Base-by-base conservation (phyloP, 1,284 basidiomycete species). In the Cryptococcus sp. region DNA sequence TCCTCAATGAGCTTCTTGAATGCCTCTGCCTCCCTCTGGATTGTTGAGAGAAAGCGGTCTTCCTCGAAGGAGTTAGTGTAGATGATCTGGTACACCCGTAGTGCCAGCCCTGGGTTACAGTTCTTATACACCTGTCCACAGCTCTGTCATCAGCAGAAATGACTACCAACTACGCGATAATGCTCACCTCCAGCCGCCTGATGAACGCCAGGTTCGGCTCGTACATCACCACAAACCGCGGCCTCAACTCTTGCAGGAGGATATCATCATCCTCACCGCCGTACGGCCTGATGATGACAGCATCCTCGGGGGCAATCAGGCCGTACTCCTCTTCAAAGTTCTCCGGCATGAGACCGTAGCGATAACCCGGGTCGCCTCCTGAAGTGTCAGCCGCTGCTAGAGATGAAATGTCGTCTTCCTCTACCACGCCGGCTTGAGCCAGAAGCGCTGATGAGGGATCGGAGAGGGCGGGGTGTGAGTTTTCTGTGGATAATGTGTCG, bases 21-120 rank as follows among this genome's bases (percentile, higher is more conserved):
- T 0, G 93, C 86, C 57, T 97, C 90, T 72, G 97, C 97, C 78
- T 99, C 95, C 60, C 87, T 84, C 47, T 92, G 80, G 50, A 97
- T 84, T 1, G 87, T 87, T 37, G 89, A 88, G 23, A 99, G 82
- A 75, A 96, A 98, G 68, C 91, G 88, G 73, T 96, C 92, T 70
- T 98, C 95, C 72, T 99, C 96, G 61, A 89, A 90, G 46, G 91
- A 95, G 66, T 91, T 85, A 50, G 86, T 84, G 76, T 98, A 98
- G 18, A 92, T 81, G 85, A 98, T 87, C 73, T 98, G 94, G 74
- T 98, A 99, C 3, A 97, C 88, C n/a, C 93, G 82, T 1, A 98
- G 84, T 0, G 83, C 86, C 4, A 93, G 77, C 0, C 87, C 88
- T 0, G 88, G 87, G 74, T 88, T 86, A 4, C 86, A 83, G 62